phyloP scores from a whole-genome alignment of 352 stramenopile species.

The Phytophthora syringae region DNA sequence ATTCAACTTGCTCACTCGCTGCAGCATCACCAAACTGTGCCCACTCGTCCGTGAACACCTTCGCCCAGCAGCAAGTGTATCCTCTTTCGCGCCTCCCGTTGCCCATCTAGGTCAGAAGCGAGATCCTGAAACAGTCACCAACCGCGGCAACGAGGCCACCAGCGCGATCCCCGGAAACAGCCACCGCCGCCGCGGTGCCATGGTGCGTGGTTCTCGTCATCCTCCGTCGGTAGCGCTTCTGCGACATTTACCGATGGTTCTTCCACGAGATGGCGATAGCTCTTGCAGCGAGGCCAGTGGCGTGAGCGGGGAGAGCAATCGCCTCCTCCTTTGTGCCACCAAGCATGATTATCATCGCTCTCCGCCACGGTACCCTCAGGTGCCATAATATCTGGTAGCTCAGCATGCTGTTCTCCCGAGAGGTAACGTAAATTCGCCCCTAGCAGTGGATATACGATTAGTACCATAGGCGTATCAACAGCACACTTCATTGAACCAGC shows the following conservation, averaged over 20 bases:
- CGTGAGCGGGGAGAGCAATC: not conserved
- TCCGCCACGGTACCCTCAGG: not conserved
- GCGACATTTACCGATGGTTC: not conserved
- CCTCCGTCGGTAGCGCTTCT: not conserved
- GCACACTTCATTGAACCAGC: not conserved
- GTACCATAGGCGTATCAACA: no score
- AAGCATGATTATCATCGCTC: conserved; percentile 1
- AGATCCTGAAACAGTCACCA: conserved; percentile 1
- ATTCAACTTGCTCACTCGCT: not conserved
- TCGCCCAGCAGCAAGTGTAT: not conserved
- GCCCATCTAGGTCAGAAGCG: conserved; percentile 11
- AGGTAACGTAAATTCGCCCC: not conserved
- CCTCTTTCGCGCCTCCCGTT: no score
- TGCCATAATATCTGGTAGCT: not conserved
- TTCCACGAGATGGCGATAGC: not conserved
- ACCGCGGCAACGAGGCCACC: conserved; percentile 3
- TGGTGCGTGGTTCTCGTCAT: not conserved
- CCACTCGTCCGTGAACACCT: not conserved
- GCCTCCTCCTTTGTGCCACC: not conserved
- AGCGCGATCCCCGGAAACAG: conserved; percentile 1
- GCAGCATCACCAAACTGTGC: not conserved
- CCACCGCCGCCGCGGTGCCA: not conserved
- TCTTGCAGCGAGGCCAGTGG: not conserved
- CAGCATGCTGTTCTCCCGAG: not conserved
- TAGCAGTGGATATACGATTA: not conserved